Base-by-base conservation (phyloP, 2,329 filamentous ascomycete species). In the Thelonectria olida region DNA sequence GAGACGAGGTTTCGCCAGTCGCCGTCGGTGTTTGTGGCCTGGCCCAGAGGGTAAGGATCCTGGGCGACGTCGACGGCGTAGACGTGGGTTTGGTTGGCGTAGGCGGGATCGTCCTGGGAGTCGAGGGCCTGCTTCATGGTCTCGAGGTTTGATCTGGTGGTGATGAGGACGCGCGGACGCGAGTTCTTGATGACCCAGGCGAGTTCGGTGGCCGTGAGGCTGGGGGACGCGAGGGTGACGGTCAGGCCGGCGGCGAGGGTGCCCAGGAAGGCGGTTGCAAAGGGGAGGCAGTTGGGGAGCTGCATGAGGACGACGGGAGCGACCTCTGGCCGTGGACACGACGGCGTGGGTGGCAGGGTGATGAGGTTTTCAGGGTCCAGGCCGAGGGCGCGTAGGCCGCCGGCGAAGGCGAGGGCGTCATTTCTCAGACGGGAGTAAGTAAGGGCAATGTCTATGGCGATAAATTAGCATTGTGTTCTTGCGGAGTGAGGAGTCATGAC, bases 1-100 rank as follows among this genome's bases (percentile, higher is more conserved):
- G 78, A 78, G n/a, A 91, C 73, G 7, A 92, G 79, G 2, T 79
- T 74, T n/a, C 80, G 84, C 90, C 90, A 92, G 74, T 90, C 85
- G 0, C 64, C 62, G n/a, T 38, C 23, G 13, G 52, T 22, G 12
- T 42, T 28, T 15, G 52, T 12, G n/a, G 44, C 49, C 19, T 59
- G 25, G 13, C 42, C 49, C 0, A 66, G 57, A 19, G 78, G 78
- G 53, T 80, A 81, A 3, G 58, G 13, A 22, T 79, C 78, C 6
- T 61, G 62, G 3, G 62, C 71, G 2, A 74, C 69, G 39, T 81
- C 75, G 13, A 80, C 85, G 65, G 88, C 85, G 72, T 90, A 92
- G 15, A 86, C 75, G 68, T 90, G 91, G 9, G 92, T 75, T 5
- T 54, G 51, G 3, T 66, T 58, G n/a, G 75, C 78, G 61, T 72